Percentiles rank a stretch among this genome's conserved stretches.
phyloP scores from a whole-genome alignment of 371 early-diverging fungal genomes.

The Amoeboaphelidium occidentale region DNA sequence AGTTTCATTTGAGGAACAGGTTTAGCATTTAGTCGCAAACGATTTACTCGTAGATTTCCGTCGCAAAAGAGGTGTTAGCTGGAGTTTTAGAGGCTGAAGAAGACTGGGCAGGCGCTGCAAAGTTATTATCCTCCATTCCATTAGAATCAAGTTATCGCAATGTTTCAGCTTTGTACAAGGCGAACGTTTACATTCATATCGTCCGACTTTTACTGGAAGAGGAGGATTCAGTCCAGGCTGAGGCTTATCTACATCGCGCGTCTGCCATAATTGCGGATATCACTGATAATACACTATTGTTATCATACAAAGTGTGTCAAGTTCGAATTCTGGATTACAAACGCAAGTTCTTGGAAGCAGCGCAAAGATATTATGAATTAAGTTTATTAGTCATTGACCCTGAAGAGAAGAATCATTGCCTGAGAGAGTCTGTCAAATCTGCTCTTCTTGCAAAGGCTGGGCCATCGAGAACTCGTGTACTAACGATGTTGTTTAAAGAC shows the following conservation, averaged over 20 bases:
- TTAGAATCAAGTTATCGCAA: conserved; percentile 59
- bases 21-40: conserved; percentile 5
- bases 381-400: conserved; percentile 35
- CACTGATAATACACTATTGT: conserved; percentile 19
- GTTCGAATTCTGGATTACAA: conserved; percentile 65
- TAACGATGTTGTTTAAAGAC: conserved; percentile 76
- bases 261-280: conserved; percentile 33
- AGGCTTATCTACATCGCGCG: conserved; percentile 54
- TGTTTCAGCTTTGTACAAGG: conserved; percentile 46
- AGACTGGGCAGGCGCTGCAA: conserved; percentile 52
- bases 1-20: conserved; percentile 73
- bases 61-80: conserved; percentile 41
- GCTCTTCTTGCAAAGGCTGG: conserved; percentile 77
- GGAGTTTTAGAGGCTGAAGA: conserved; percentile 42
- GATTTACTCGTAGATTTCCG: conserved; percentile 26
- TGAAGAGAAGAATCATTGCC: conserved; percentile 30
- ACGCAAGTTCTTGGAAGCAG: conserved; percentile 56
- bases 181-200: conserved; percentile 55
- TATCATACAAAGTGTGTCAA: conserved; percentile 41
- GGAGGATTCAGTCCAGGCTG: conserved; percentile 53
- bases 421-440: conserved; percentile 35
- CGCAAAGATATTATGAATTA: conserved; percentile 54
- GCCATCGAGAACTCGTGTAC: conserved; percentile 55
- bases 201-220: conserved; percentile 56
- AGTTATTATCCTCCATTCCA: conserved; percentile 48